Evolutionary conservation across 306 rosid species (phyloP).

Genomic region (Comarum palustre): DNA sequence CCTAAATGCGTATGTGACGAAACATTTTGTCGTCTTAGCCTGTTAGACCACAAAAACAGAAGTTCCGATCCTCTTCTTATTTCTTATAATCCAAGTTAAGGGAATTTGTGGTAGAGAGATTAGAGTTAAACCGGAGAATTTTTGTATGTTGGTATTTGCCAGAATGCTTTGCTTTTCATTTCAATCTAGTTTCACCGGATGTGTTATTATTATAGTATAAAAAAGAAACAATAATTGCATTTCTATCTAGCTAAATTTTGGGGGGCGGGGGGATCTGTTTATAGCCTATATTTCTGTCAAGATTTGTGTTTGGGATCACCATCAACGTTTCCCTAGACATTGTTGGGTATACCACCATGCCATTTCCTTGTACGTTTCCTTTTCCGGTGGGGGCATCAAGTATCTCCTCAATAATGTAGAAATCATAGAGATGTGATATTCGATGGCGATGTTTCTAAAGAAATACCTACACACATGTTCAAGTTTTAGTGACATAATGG

Average conservation of each 20-base stretch:
- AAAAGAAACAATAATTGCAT: background rate
- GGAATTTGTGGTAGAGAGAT: background rate
- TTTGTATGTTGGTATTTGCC: background rate
- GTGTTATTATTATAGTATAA: background rate
- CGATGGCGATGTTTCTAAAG: conserved; percentile 14
- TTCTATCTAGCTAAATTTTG: background rate
- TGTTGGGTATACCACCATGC: background rate
- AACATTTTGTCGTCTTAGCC: too few species aligned
- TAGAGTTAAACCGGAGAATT: background rate
- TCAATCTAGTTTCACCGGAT: background rate
- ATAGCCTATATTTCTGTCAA: background rate
- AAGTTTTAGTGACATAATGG: background rate
- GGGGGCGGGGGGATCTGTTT: too few species aligned
- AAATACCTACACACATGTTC: conserved; percentile 1
- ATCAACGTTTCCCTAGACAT: background rate
- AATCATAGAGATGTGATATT: conserved; percentile 2
- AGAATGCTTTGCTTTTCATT: background rate
- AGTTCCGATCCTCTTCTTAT: too few species aligned
- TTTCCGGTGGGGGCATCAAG: background rate
- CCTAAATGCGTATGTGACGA: too few species aligned
- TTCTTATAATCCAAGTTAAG: too few species aligned
- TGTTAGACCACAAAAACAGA: too few species aligned
- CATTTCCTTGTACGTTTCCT: conserved; percentile 9
- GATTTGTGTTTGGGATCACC: background rate
- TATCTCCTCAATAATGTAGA: conserved; percentile 16